phyloP scores from a whole-genome alignment of 306 rosid species.

The Pachyrhizus erosus region DNA sequence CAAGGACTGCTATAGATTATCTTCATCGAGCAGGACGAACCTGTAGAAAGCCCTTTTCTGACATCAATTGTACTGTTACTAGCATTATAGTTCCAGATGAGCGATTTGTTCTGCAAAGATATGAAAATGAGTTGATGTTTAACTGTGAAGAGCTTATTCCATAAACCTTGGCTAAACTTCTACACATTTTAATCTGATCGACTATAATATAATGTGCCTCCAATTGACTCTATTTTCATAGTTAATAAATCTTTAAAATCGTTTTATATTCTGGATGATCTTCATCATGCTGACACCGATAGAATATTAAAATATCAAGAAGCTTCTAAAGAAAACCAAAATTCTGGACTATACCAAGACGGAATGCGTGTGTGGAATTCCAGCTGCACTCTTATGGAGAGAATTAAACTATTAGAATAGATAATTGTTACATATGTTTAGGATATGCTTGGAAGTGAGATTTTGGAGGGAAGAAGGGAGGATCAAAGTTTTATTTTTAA shows the following conservation, averaged over 20 bases:
- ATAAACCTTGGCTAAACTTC: conserved; percentile 37
- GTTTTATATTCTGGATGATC: conserved; percentile 17
- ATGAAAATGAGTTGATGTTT: conserved; percentile 83
- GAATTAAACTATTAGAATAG: neutral
- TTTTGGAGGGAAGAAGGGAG: neutral
- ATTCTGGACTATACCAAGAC: neutral
- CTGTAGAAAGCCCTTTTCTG: conserved; percentile 89
- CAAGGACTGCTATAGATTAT: conserved; percentile 78
- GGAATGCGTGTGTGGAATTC: neutral
- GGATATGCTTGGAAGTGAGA: neutral
- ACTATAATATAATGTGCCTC: conserved; percentile 29
- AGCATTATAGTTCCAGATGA: conserved; percentile 71
- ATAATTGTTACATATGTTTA: neutral
- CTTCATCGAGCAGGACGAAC: conserved; percentile 98
- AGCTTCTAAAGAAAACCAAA: neutral
- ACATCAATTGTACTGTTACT: conserved; percentile 69
- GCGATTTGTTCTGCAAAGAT: conserved; percentile 86
- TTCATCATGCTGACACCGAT: conserved; percentile 2
- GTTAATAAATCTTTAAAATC: neutral
- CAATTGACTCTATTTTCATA: conserved; percentile 11
- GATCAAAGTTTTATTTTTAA: neutral
- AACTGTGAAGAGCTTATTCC: conserved; percentile 64
- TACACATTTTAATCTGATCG: conserved; percentile 6
- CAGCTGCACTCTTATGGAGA: neutral
- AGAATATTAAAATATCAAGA: neutral